Evolutionary conservation across 306 rosid species (phyloP), one percentile per base, ranked within the genome.

Genomic region (Oemleria cerasiformis): DNA sequence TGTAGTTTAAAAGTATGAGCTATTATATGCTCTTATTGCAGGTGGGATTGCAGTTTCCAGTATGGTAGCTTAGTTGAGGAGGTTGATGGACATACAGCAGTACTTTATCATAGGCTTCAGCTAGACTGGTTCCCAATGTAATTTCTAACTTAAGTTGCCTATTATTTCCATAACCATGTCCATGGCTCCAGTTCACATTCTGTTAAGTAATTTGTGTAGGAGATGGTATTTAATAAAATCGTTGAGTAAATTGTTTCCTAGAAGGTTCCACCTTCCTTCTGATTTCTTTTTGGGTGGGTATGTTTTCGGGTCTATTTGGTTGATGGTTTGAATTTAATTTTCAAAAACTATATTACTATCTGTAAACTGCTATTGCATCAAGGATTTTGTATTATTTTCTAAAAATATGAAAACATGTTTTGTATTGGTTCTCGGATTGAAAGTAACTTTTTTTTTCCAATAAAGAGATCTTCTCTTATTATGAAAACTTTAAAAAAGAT

Each of bases 1-100:
- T 66, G 20, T 43, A 57, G 56, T 51, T 54, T 40, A 23, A 20
- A 14, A 51, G 59, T 51, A 25, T 55, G 42, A 59, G 45, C 67
- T 34, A 7, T 53, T 20, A 41, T 55, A 13, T 56, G 61, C 25
- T 60, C 51, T 67, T 71, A 80, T 34, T 56, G 64, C 88, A 94
- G 99, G 95, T 94, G 99, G 99, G 99, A 94, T 80, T 86, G 99
- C 85, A 89, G 90, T 81, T 94, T 94, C 83, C 92, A 74, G 67
- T 59, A 84, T 63, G 99, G 99, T 76, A 94, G 97, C 74, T 84
- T 94, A 81, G 99, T 94, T 63, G 99, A 94, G 88, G 99, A 94
- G 81, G 99, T 94, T 78, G 99, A 94, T 78, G 99, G 99, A 74
- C 99, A 94, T 75, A 94, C 99, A 1, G 99, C 99, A 77, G 72